Base-by-base conservation (phyloP, 1,139 yeast species). In the Suhomyces chickasaworum region DNA sequence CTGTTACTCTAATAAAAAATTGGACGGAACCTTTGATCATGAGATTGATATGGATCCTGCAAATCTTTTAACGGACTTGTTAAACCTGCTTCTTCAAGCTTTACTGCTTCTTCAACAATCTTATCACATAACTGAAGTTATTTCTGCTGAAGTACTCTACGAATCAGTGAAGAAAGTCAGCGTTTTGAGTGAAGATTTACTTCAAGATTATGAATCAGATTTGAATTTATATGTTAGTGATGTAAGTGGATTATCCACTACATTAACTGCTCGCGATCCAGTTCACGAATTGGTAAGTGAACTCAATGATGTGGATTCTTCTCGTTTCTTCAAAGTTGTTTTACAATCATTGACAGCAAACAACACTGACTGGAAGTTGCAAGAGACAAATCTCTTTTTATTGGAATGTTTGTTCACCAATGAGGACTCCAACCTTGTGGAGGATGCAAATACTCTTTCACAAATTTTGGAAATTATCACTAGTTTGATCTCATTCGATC, bases 201-300 rank as follows among this genome's bases (percentile, higher is more conserved):
- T 43, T 17, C 73, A 69, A 23, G 67, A 62, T 15, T 75, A 71
- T 48, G 64, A 61, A 9, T 71, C 68, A 1, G 93, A 89, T 58
- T 78, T 83, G 59, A 88, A 89, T 57, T 68, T 65, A 6, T 89
- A 80, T 61, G 86, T 89, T 6, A 79, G 89, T 5, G 86, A 83
- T 37, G 89, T 86, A 47, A 75, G 88, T 1, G 96, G 90, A 1
- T 70, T 88, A 35, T 69, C 79, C 1, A 69, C 77, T 22, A 74
- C 68, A 7, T 65, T 67, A 10, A 63, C 74, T 4, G 75, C 79
- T 1, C 71, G 93, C 49, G 86, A 83, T 45, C 70, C 83, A 0
- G 61, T 80, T 2, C 63, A 67, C 42, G 88, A 83, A 32, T 72
- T 75, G 21, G 53, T 82, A 17, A 61, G 73, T 0, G 84, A 80